These are phyloP conservation scores for Coemansia sp. DNA, from an alignment of 192 early-diverging fungal species.

Conservation along the genomic window DNA sequence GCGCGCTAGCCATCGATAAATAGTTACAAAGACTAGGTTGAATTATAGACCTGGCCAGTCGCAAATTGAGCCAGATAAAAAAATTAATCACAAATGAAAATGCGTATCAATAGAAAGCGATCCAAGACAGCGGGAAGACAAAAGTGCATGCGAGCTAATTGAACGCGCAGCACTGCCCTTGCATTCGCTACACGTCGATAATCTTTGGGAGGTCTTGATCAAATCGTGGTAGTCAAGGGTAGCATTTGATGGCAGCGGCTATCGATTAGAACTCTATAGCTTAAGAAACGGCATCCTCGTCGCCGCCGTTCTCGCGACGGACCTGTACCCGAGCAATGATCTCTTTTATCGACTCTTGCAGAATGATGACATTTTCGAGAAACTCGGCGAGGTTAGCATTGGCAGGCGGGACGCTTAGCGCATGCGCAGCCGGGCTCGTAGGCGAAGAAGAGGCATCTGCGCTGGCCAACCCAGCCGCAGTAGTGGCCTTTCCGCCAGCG, in stretches of 20 bases:
- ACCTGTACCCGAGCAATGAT: slow-evolving; percentile 80
- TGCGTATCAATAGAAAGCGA: not conserved
- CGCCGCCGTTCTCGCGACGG: slow-evolving; percentile 71
- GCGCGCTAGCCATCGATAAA: slow-evolving; percentile 4
- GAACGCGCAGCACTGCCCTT: not conserved
- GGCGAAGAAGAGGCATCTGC: slow-evolving; percentile 9
- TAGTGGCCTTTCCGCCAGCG: not conserved
- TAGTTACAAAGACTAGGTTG: not conserved
- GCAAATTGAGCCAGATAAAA: not conserved
- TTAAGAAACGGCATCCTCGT: slow-evolving; percentile 55
- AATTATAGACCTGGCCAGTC: not conserved
- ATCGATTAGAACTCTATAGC: no score
- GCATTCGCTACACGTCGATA: not conserved
- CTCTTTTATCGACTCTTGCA: slow-evolving; percentile 93
- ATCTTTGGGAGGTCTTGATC: not conserved
- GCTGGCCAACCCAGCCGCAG: not conserved
- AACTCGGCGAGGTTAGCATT: slow-evolving; percentile 56
- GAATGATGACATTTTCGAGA: slow-evolving; percentile 85
- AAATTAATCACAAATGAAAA: not conserved
- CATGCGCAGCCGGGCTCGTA: slow-evolving; percentile 24
- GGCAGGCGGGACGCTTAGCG: slow-evolving; percentile 39
- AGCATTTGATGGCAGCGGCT: no score
- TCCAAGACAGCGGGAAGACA: not conserved
- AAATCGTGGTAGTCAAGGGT: not conserved
- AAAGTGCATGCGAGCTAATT: not conserved